Evolutionary conservation across 148 eudicot genomes (phyloP), one percentile per base, ranked within the genome.

Genomic region (Rhododendron henanense): DNA sequence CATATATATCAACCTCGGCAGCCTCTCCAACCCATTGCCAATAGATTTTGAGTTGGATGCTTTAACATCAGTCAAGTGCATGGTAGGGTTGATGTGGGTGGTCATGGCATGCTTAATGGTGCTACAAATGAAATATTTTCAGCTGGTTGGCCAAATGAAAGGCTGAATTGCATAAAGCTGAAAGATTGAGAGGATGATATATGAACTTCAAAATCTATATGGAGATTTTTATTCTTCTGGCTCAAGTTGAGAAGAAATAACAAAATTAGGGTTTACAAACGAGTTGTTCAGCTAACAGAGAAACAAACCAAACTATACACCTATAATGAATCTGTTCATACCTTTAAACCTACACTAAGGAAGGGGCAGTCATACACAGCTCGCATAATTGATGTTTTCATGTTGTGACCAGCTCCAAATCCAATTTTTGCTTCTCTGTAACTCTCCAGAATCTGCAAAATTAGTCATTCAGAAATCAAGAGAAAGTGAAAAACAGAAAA

Each of bases 331-430:
- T 61, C n/a, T 48, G 16, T 25, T 75, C 83, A 71, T 83, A 96
- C 99, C 96, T 94, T 94, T n/a, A 93, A 87, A 86, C 93, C 94
- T 39, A 88, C 84, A 8, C 94, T 89, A 82, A 94, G 91, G 89
- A 95, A 96, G 85, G 99, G 98, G 89, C 98, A 96, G 84, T 94
- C 96, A 85, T 90, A 92, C 76, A 93, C 87, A 88, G 98, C 96
- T 84, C 87, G 91, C 85, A 83, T 83, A 84, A 92, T 90, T 87
- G 99, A 96, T 75, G 91, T 90, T 84, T 92, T 88, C 67, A 93
- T 63, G 80, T 90, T 91, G 83, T 84, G 87, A 85, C 95, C 96
- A 84, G 91, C 86, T 85, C 99, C 98, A 92, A 92, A 96, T 55
- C 98, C 98, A 85, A 95, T 85, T 89, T 90, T 90, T 86, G 93